phyloP scores from a whole-genome alignment of 1,284 basidiomycete species.

The Exsudoporus floridanus region DNA sequence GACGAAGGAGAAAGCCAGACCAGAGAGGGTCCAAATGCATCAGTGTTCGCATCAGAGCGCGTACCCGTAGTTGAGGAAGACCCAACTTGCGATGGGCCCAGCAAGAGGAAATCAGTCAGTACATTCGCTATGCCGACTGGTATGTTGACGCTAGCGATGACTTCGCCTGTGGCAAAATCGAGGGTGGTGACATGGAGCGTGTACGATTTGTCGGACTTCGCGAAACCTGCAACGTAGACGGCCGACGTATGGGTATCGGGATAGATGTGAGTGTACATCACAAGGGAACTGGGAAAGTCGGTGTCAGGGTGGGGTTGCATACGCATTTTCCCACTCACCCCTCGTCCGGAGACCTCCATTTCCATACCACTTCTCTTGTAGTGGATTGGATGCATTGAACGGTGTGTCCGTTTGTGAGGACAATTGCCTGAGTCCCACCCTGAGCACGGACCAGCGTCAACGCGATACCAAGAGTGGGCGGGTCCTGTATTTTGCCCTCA shows the following conservation, averaged over 20 bases:
- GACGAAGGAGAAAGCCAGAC: constrained; percentile 65
- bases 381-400: constrained; percentile 48
- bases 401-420: constrained; percentile 59
- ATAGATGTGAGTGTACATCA: constrained; percentile 63
- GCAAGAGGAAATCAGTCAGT: constrained; percentile 30
- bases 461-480: constrained; percentile 46
- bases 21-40: constrained; percentile 39
- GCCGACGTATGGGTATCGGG: constrained; percentile 45
- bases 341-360: constrained; percentile 62
- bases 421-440: constrained; percentile 19
- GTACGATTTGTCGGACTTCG: constrained; percentile 60
- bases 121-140: constrained; percentile 57
- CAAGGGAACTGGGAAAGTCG: constrained; percentile 50
- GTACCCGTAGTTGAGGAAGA: constrained; percentile 31
- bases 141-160: constrained; percentile 53
- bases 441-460: constrained; percentile 24
- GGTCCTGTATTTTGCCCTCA: constrained; percentile 49
- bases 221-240: constrained; percentile 68
- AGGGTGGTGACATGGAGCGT: constrained; percentile 67
- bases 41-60: background rate
- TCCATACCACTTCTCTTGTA: constrained; percentile 59
- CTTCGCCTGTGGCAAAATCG: constrained; percentile 53
- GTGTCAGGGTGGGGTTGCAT: background rate
- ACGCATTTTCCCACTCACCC: constrained; percentile 42
- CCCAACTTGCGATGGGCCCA: constrained; percentile 40